phyloP scores from a whole-genome alignment of 305 asterid genomes.

The Fraxinus nigra region DNA sequence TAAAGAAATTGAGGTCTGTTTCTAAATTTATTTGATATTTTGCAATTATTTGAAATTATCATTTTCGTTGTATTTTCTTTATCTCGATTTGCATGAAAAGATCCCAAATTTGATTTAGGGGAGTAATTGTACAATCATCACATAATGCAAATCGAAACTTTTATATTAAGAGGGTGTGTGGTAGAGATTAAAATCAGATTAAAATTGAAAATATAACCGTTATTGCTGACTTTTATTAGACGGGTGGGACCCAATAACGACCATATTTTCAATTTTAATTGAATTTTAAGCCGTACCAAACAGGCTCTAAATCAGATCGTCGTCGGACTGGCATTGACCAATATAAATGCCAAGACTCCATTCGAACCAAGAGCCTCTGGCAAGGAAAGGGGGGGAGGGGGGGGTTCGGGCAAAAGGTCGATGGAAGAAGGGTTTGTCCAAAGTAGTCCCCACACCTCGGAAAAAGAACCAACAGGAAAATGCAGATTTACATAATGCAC shows the following conservation, averaged over 20 bases:
- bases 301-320: background rate
- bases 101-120: background rate
- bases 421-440: background rate
- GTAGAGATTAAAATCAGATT: too few relatives aligned
- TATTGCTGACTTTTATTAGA: too few relatives aligned
- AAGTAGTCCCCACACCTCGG: background rate
- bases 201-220: too few relatives aligned
- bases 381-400: background rate
- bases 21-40: background rate
- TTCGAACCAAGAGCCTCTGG: background rate
- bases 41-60: background rate
- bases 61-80: background rate
- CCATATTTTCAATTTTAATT: too few relatives aligned
- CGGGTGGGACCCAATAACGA: too few relatives aligned
- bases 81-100: background rate
- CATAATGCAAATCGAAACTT: background rate
- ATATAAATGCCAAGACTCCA: background rate
- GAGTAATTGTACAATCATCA: background rate
- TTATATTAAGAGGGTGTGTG: too few relatives aligned
- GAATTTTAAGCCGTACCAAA: too few relatives aligned
- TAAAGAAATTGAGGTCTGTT: background rate
- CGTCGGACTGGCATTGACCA: background rate
- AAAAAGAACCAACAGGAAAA: background rate
- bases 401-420: background rate
- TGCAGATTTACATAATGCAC: background rate